Evolutionary conservation across 225 moss, liverwort and hornwort species (phyloP), one percentile per base, ranked within the genome.

Genomic region (Lunularia cruciata): DNA sequence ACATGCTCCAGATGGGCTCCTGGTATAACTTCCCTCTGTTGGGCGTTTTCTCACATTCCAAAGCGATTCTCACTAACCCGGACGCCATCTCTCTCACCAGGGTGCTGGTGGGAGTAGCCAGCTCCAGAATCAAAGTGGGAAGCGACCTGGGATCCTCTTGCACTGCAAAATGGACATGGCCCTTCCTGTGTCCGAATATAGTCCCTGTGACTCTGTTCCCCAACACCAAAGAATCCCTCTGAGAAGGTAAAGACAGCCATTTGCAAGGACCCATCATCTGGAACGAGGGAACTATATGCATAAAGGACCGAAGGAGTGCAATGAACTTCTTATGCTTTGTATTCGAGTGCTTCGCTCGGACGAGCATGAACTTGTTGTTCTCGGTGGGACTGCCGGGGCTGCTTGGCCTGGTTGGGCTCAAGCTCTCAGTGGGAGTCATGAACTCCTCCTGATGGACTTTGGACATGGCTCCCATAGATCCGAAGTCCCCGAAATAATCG

Each of bases 81-180:
- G 92, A 92, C 3, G 95, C 92, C 95, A 95, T 95, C n/a, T 95
- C 95, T 66, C 85, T 88, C 68, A 95, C 92, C 0, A 95, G 85
- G 0, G 92, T 83, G 73, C 84, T 88, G 42, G 87, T 90, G 2
- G 86, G 85, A 0, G 88, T 92, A 0, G 95, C 88, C 6, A 92
- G 84, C 76, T 95, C 95, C 5, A 95, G 85, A 39, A 95, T 89
- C 68, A 92, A 81, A 19, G 83, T 77, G 11, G 95, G 95, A 2
- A 84, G 75, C 14, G 88, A 90, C 45, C 83, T 95, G 23, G 86
- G 95, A 56, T 90, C 90, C 48, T 95, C 95, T 49, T 95, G 95
- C 48, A 95, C 83, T 3, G 92, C 89, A 19, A 95, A 80, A 22
- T 90, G 90, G 0, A 95, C 95, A 39, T 95, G 92, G 0, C 92